Evolutionary conservation across 176 grass and related monocot species (phyloP).

Genomic region (Rhynchospora tenuis): DNA sequence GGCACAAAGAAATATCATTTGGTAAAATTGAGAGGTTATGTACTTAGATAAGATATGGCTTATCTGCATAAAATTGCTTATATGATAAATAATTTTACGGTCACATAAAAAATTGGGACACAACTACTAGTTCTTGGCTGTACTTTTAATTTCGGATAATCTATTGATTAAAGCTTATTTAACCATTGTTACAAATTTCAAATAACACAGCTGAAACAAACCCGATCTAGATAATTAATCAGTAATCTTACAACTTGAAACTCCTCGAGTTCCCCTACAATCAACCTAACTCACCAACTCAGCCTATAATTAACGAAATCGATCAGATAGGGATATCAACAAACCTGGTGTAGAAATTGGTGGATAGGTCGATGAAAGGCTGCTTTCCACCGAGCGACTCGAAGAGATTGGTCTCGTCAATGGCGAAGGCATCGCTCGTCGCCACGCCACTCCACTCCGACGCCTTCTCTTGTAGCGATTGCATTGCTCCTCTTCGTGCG

Average conservation of each 20-base stretch:
- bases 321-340: neutral
- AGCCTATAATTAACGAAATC: neutral
- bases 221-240: neutral
- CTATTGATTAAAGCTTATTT: neutral
- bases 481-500: constrained; percentile 30
- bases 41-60: neutral
- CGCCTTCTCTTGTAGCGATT: constrained; percentile 89
- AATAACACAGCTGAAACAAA: neutral
- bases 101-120: neutral
- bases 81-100: neutral
- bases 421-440: constrained; percentile 65
- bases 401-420: constrained; percentile 81
- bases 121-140: neutral
- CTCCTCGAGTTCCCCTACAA: neutral
- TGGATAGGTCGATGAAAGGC: constrained; percentile 88
- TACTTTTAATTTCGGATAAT: neutral
- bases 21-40: neutral
- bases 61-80: neutral
- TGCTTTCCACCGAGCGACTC: constrained; percentile 74
- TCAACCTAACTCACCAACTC: neutral
- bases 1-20: neutral
- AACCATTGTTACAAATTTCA: neutral
- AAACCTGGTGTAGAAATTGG: constrained; percentile 94
- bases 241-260: neutral
- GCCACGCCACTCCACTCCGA: constrained; percentile 92